Evolutionary conservation across 352 stramenopile species (phyloP).

Genomic region (Globisporangium paddicum): DNA sequence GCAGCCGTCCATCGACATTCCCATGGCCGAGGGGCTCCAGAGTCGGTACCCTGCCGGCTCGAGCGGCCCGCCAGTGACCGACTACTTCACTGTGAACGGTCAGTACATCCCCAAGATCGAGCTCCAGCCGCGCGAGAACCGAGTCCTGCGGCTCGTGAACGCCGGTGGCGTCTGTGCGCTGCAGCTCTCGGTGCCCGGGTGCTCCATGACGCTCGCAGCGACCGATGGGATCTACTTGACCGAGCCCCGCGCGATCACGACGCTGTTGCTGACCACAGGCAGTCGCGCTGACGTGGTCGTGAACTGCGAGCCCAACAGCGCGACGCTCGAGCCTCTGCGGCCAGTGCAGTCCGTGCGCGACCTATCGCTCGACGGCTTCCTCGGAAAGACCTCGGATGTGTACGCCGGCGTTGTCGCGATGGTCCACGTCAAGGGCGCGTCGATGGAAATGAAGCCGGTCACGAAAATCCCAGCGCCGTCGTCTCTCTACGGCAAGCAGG

Average conservation of each 20-base stretch:
- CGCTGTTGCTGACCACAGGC: constrained; percentile 53
- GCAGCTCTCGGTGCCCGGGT: constrained; percentile 56
- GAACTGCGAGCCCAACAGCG: constrained; percentile 38
- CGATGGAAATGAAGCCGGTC: constrained; percentile 24
- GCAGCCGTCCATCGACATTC: constrained; percentile 21
- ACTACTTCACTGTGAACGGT: constrained; percentile 71
- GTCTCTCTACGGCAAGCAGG: constrained; percentile 32
- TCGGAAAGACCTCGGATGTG: constrained; percentile 56
- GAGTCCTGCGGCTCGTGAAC: constrained; percentile 61
- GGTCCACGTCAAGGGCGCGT: constrained; percentile 43
- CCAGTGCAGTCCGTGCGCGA: constrained; percentile 54
- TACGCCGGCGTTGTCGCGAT: constrained; percentile 54
- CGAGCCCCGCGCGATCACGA: constrained; percentile 27
- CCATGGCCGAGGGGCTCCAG: constrained; percentile 17
- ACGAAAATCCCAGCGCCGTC: constrained; percentile 27
- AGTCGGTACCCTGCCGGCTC: constrained; percentile 13
- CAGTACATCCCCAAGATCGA: constrained; percentile 62
- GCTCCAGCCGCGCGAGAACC: constrained; percentile 43
- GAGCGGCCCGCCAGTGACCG: constrained; percentile 30
- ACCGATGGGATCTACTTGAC: constrained; percentile 57
- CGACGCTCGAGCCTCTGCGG: constrained; percentile 28
- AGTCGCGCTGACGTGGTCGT: constrained; percentile 55
- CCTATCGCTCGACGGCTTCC: constrained; percentile 29
- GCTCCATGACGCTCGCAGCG: constrained; percentile 43
- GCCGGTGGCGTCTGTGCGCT: constrained; percentile 44